A percentile compares a stretch with the other conserved stretches of the same genome.
phyloP scores from a whole-genome alignment of 805 yeast species.

The Spathaspora sp. region DNA sequence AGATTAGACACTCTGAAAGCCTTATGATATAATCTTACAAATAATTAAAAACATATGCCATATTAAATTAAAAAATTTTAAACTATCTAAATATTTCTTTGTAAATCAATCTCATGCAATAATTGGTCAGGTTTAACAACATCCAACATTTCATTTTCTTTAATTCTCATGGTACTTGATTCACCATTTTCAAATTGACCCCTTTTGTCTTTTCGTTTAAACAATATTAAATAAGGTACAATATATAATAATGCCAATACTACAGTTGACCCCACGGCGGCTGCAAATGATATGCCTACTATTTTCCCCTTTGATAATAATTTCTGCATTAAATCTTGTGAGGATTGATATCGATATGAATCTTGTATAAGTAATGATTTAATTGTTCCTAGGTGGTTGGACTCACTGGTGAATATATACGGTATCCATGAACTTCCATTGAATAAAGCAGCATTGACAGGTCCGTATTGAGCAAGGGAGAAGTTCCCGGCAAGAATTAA shows the following conservation, averaged over 20 bases:
- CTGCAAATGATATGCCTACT: conserved; percentile 43
- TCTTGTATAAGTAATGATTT: conserved; percentile 33
- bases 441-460: conserved; percentile 57
- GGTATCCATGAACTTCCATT: conserved; percentile 72
- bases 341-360: conserved; percentile 30
- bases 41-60: not conserved
- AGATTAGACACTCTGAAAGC: too few relatives aligned
- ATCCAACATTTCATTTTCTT: conserved; percentile 42
- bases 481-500: conserved; percentile 60
- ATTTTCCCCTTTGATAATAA: conserved; percentile 37
- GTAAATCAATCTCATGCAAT: conserved; percentile 43
- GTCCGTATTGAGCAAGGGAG: conserved; percentile 47
- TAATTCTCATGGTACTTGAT: conserved; percentile 25
- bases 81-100: conserved; percentile 21
- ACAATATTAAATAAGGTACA: conserved; percentile 35
- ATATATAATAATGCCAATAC: conserved; percentile 38
- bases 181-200: conserved; percentile 3
- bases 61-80: not conserved
- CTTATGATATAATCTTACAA: too few relatives aligned
- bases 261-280: conserved; percentile 42
- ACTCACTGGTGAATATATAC: conserved; percentile 40
- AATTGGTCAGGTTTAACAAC: conserved; percentile 42
- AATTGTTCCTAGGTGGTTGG: conserved; percentile 23
- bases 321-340: conserved; percentile 24
- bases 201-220: conserved; percentile 21